Conservation (phyloP, 2,329 filamentous ascomycete species). For the Verticillium albo-atrum region DNA sequence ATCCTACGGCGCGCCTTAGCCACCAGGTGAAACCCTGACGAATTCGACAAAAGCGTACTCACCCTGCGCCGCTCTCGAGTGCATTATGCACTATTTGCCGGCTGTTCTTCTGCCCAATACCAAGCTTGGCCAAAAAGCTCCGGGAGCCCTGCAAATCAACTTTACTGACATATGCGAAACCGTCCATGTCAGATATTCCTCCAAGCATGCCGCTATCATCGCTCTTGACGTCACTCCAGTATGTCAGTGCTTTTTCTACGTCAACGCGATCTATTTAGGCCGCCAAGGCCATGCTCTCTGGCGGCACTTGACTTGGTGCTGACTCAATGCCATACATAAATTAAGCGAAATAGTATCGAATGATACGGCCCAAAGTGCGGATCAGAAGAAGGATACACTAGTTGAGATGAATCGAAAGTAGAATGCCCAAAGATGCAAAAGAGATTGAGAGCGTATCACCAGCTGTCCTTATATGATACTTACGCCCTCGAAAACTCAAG, state of each 20-base stretch:
- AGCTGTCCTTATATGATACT: too few relatives aligned
- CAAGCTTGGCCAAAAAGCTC: constrained; percentile 63
- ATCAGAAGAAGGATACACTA: too few relatives aligned
- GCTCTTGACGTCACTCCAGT: neutral
- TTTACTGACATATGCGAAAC: neutral
- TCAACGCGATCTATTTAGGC: too few relatives aligned
- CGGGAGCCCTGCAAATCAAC: constrained; percentile 45
- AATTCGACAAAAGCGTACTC: constrained; percentile 5
- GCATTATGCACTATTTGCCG: constrained; percentile 18
- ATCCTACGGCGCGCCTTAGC: neutral
- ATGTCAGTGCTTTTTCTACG: neutral
- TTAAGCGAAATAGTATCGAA: too few relatives aligned
- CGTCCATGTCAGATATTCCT: neutral
- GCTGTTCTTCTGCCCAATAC: constrained; percentile 29
- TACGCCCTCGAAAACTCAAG: too few relatives aligned
- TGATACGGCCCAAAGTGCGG: too few relatives aligned
- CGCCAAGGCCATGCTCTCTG: too few relatives aligned
- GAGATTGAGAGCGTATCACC: too few relatives aligned
- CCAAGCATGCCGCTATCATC: neutral
- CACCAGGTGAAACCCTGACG: neutral
- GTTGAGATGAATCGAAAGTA: too few relatives aligned
- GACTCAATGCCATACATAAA: too few relatives aligned
- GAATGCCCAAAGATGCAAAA: too few relatives aligned
- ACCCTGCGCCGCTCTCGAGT: constrained; percentile 34
- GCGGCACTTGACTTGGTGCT: too few relatives aligned